phyloP scores from a whole-genome alignment of 208 protist species.

The Acanthamoeba castellanii region DNA sequence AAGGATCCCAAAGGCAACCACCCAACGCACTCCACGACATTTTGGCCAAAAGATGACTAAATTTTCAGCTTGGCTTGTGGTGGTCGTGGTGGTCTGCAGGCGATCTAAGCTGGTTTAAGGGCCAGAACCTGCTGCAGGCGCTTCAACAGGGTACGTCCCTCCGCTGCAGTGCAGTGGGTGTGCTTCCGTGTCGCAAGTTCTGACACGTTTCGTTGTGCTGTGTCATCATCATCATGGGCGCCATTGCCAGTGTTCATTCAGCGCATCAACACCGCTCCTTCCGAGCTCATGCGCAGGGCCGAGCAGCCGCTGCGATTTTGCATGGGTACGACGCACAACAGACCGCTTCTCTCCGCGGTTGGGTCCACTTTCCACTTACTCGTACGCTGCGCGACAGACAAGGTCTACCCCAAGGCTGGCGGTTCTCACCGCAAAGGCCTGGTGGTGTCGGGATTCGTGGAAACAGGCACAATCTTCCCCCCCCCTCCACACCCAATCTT shows the following conservation, averaged over 20 bases:
- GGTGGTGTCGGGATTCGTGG: not conserved
- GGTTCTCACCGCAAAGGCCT: not conserved
- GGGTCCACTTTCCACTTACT: not conserved
- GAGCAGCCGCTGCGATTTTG: slow-evolving; percentile 9
- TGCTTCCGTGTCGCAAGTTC: not conserved
- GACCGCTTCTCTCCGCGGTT: too few relatives aligned
- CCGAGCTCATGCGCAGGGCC: not conserved
- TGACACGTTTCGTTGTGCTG: not conserved
- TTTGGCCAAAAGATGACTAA: too few relatives aligned
- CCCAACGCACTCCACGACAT: too few relatives aligned
- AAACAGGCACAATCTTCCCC: too few relatives aligned
- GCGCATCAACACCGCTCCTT: not conserved
- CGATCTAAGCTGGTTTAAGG: not conserved
- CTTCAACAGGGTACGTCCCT: not conserved
- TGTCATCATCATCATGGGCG: too few relatives aligned
- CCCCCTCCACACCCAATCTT: too few relatives aligned
- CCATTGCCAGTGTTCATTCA: not conserved
- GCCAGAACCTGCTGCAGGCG: not conserved
- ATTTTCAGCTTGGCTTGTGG: not conserved
- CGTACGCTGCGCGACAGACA: not conserved
- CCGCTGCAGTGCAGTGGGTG: not conserved
- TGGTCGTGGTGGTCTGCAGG: not conserved
- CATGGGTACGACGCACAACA: not conserved
- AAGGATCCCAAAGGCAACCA: not conserved
- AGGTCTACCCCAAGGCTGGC: not conserved